Base-by-base conservation (phyloP, 2,329 filamentous ascomycete species). In the Diaporthe aspalathi region DNA sequence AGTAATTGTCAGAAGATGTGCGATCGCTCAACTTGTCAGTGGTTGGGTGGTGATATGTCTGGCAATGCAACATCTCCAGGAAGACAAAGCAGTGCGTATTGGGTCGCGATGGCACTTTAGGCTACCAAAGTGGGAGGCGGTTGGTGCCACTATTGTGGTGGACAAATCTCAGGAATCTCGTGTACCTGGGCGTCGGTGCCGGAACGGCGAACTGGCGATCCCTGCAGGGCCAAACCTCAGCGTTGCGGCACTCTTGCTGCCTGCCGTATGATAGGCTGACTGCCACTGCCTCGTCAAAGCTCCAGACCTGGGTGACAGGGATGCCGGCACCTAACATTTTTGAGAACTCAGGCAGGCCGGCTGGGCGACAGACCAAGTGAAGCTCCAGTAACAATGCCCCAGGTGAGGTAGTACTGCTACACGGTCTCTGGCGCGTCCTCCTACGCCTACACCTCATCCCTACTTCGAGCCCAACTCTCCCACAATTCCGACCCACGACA, bases 401-500 rank as follows among this genome's bases (percentile, higher is more conserved):
- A 35, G 32, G n/a, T n/a, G 9, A 35, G 9, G 9, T 35, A 35
- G 9, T 35, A 35, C 32, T 35, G 5, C 49, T 27, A 67, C 68
- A 70, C 68, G 68, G 53, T 67, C 43, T 43, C 62, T 67, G 60
- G 54, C 62, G 68, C 68, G 50, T 63, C 60, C 20, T 40, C 68
- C 53, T 67, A 53, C 54, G 20, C 40, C 54, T 2, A 45, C 43
- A 40, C 68, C 22, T 35, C 52, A 69, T n/a, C n/a, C n/a, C n/a
- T 38, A 35, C 32, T 35, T 35, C 32, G 57, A 62, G 40, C 40
- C 50, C 50, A 43, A 22, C 35, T 20, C 24, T 32, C 53, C 17
- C 50, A 56, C 29, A 43, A 47, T 45, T 45, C 32, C 24, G 11
- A 24, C 27, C 20, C n/a, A 50, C 32, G 35, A 43, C 22, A 68